These are phyloP conservation scores for Naematelia aurantialba DNA, from an alignment of 768 basidiomycete species.

Conservation along the genomic window DNA sequence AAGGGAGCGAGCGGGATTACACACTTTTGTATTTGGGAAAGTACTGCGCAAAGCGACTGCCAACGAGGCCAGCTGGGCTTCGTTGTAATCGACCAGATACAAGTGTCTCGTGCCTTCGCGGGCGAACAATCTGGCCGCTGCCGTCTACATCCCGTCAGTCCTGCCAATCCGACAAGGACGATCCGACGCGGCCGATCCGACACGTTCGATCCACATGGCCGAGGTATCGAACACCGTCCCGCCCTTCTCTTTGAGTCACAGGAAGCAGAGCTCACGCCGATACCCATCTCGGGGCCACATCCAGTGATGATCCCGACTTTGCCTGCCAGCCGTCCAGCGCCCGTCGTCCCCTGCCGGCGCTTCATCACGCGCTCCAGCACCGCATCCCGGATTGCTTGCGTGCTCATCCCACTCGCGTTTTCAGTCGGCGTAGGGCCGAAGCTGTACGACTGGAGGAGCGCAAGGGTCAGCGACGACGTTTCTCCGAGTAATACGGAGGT, in stretches of 20 bases:
- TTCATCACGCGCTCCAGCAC: conserved; percentile 15
- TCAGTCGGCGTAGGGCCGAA: conserved; percentile 6
- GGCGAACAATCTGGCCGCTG: conserved; percentile 29
- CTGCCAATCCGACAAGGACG: too few species aligned
- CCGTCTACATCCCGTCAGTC: conserved; percentile 20
- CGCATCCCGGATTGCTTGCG: conserved; percentile 12
- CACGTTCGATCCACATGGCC: conserved; percentile 1
- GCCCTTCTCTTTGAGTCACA: background rate
- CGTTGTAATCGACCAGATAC: conserved; percentile 70
- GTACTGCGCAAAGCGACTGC: conserved; percentile 63
- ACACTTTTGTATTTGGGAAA: conserved; percentile 77
- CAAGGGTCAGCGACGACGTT: too few species aligned
- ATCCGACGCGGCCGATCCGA: too few species aligned
- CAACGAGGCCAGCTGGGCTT: conserved; percentile 66
- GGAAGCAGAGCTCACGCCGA: conserved; percentile 61
- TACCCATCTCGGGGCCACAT: conserved; percentile 78
- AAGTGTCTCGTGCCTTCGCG: conserved; percentile 59
- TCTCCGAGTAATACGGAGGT: background rate
- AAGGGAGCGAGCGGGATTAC: conserved; percentile 12
- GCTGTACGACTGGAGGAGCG: background rate
- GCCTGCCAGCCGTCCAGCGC: conserved; percentile 58
- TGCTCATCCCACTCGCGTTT: conserved; percentile 1
- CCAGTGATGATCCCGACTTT: conserved; percentile 88
- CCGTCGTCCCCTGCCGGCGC: conserved; percentile 7
- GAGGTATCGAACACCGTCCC: too few species aligned